phyloP scores from a whole-genome alignment of 1,284 basidiomycete species.

The Fomitiporia mediterranea region DNA sequence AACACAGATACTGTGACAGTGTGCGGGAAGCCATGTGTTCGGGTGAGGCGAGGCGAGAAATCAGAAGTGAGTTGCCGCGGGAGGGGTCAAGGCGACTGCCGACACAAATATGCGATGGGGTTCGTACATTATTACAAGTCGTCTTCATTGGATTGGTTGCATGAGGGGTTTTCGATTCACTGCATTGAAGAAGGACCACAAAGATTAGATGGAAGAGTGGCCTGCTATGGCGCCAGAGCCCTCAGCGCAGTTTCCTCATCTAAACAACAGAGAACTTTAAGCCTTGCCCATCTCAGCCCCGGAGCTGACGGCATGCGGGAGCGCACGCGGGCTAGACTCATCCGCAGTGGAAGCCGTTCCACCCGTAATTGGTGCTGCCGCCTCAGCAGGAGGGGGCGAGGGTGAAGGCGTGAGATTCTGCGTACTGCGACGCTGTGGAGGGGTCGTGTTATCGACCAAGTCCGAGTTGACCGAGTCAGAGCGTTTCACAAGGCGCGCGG shows the following conservation, averaged over 20 bases:
- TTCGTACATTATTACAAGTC: no score
- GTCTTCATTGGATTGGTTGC: neutral
- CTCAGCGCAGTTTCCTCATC: neutral
- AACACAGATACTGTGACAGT: no score
- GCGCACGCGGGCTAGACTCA: neutral
- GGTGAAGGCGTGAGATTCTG: slow-evolving; percentile 10
- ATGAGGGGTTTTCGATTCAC: neutral
- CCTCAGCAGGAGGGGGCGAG: slow-evolving; percentile 2
- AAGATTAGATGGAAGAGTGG: neutral
- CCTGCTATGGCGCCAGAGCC: neutral
- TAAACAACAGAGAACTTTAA: neutral
- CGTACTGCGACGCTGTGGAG: neutral
- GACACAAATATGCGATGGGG: neutral
- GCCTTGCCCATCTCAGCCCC: slow-evolving; percentile 2
- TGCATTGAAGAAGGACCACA: neutral
- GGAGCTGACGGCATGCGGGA: neutral
- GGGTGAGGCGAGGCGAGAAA: no score
- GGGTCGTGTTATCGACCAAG: slow-evolving; percentile 3
- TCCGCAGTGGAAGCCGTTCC: no score
- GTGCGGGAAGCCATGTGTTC: no score
- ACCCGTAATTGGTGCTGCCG: neutral
- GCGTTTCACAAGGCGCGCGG: slow-evolving; percentile 2
- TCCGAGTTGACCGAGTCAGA: slow-evolving; percentile 8
- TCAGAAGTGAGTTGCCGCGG: neutral
- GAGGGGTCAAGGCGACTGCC: neutral